A percentile compares a stretch with the other conserved stretches of the same genome.
Evolutionary conservation across 176 grass and related monocot genomes (phyloP).

Genomic region (Rhynchospora breviuscula): DNA sequence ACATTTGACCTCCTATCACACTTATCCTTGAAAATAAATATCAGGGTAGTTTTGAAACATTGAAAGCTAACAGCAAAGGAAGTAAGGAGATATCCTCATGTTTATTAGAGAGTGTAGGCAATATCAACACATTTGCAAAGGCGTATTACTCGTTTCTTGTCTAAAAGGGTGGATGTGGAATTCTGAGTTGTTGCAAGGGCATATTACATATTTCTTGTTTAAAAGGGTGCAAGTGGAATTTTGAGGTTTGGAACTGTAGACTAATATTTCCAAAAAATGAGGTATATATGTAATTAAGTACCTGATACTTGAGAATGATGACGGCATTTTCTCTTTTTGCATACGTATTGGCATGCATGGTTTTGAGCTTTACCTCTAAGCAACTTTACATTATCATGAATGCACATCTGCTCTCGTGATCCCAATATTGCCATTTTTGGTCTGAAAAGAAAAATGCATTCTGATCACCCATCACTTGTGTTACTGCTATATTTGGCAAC

Average conservation of each 20-base stretch:
- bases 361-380: constrained; percentile 73
- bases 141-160: background rate
- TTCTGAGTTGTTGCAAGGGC: background rate
- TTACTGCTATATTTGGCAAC: background rate
- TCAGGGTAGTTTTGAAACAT: background rate
- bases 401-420: constrained; percentile 96
- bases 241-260: background rate
- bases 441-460: constrained; percentile 32
- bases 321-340: constrained; percentile 67
- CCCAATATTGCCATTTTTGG: constrained; percentile 82
- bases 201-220: background rate
- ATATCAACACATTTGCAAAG: background rate
- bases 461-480: background rate
- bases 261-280: background rate
- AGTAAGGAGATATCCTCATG: background rate
- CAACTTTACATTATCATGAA: constrained; percentile 64
- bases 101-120: background rate
- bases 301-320: constrained; percentile 58
- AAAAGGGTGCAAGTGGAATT: background rate
- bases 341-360: constrained; percentile 76
- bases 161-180: background rate
- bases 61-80: background rate
- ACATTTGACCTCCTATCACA: background rate
- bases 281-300: constrained; percentile 21
- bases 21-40: background rate